A percentile compares a stretch with the other conserved stretches of the same genome.
Evolutionary conservation across 1,284 basidiomycete species (phyloP).

Genomic region (Leucoagaricus sp.): DNA sequence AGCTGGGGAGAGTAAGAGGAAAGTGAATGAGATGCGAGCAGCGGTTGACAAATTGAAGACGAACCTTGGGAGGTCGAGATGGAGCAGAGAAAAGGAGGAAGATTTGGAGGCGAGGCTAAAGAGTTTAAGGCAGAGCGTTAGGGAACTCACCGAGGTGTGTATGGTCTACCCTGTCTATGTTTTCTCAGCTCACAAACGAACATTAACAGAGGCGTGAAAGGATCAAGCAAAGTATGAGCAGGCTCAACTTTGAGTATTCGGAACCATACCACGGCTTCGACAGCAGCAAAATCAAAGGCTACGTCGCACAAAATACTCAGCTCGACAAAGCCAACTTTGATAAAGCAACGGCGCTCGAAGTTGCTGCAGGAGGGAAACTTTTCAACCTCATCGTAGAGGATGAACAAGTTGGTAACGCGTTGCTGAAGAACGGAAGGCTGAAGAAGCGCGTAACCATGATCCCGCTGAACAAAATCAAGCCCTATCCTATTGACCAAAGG

Average conservation of each 20-base stretch:
- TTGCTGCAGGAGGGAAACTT: constrained; percentile 89
- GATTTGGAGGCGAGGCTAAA: constrained; percentile 60
- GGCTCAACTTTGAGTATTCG: constrained; percentile 85
- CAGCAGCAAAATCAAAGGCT: constrained; percentile 85
- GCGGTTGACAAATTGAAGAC: constrained; percentile 60
- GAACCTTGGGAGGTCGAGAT: constrained; percentile 58
- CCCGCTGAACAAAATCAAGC: constrained; percentile 19
- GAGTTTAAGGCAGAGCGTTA: constrained; percentile 58
- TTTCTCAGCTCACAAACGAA: too few species aligned
- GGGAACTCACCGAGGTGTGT: constrained; percentile 69
- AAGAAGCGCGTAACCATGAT: constrained; percentile 61
- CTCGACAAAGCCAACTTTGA: constrained; percentile 73
- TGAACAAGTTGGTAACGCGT: constrained; percentile 84
- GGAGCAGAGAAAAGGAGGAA: constrained; percentile 80
- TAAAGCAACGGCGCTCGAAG: constrained; percentile 90
- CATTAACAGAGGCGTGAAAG: constrained; percentile 69
- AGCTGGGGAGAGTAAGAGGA: constrained; percentile 73
- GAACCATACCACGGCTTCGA: constrained; percentile 85
- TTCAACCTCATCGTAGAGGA: constrained; percentile 96
- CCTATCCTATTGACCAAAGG: constrained; percentile 13
- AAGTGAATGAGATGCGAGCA: constrained; percentile 60
- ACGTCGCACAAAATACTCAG: constrained; percentile 85
- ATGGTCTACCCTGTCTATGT: too few species aligned
- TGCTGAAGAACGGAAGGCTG: constrained; percentile 83
- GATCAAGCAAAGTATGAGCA: constrained; percentile 61